A percentile compares a stretch with the other conserved stretches of the same genome.
Conservation (phyloP, 2,329 filamentous ascomycete genomes). For the Mycogone perniciosa region DNA sequence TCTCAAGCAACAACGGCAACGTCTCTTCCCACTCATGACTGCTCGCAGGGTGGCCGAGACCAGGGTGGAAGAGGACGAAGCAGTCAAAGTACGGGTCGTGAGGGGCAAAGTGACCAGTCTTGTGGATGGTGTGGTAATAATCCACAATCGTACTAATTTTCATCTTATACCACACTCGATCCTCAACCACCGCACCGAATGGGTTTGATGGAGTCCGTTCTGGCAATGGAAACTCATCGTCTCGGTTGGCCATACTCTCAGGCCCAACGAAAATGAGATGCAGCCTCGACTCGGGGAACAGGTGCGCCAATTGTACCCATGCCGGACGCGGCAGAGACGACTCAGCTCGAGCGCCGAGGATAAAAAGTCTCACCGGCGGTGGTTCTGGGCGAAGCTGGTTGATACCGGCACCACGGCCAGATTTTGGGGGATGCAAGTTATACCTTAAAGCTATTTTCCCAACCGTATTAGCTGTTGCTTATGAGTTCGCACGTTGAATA, state of each 20-base stretch:
- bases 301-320: slow-evolving; percentile 88
- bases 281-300: slow-evolving; percentile 88
- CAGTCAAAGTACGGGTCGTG: slow-evolving; percentile 99
- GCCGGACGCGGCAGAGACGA: slow-evolving; percentile 89
- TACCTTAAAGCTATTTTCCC: slow-evolving; percentile 69
- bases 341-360: slow-evolving; percentile 92
- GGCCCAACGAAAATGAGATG: slow-evolving; percentile 94
- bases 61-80: slow-evolving; percentile 95
- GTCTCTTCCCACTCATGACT: slow-evolving; percentile 93
- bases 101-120: slow-evolving; percentile 82
- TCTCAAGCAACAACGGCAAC: slow-evolving; percentile 82
- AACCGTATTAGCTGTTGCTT: background rate
- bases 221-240: slow-evolving; percentile 86
- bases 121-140: slow-evolving; percentile 95
- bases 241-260: slow-evolving; percentile 90
- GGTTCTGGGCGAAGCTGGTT: slow-evolving; percentile 77
- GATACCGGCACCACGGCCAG: slow-evolving; percentile 66
- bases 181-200: slow-evolving; percentile 90
- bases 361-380: slow-evolving; percentile 84
- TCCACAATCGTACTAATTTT: slow-evolving; percentile 98
- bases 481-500: background rate
- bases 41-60: slow-evolving; percentile 86
- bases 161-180: slow-evolving; percentile 78
- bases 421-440: slow-evolving; percentile 79
- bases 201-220: slow-evolving; percentile 79